Conservation (phyloP, 2,329 filamentous ascomycete genomes). For the Neofusicoccum kwambonambiense region DNA sequence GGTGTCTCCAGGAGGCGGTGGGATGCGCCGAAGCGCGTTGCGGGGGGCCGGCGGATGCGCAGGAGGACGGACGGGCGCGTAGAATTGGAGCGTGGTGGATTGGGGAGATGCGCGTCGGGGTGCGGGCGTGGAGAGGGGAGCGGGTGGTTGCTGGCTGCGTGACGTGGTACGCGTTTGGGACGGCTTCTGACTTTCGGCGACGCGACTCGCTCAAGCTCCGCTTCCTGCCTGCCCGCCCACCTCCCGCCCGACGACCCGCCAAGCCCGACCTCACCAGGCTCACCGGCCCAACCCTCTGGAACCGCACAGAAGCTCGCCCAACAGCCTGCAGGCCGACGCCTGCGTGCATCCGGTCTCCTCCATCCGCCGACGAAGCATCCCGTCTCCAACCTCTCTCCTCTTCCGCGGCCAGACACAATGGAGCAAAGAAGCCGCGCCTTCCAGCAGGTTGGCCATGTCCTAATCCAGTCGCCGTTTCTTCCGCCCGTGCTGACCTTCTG, state of each 20-base stretch:
- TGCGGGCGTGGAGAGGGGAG: neutral
- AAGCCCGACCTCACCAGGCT: neutral
- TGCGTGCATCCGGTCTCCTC: neutral
- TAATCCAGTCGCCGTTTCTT: neutral
- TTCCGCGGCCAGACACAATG: neutral
- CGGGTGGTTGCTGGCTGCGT: slow-evolving; percentile 9
- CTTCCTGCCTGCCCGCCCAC: neutral
- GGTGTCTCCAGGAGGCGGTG: slow-evolving; percentile 8
- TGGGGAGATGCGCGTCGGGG: slow-evolving; percentile 3
- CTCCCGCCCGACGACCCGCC: neutral
- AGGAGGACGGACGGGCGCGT: neutral
- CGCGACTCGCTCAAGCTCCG: slow-evolving; percentile 13
- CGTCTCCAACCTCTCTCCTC: neutral
- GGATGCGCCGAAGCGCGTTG: slow-evolving; percentile 17
- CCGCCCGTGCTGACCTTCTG: slow-evolving; percentile 23
- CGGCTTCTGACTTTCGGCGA: slow-evolving; percentile 15
- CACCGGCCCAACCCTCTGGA: neutral
- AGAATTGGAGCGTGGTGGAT: neutral
- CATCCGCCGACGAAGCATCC: neutral
- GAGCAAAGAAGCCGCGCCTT: slow-evolving; percentile 38
- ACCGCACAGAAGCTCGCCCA: neutral
- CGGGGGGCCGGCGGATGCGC: neutral
- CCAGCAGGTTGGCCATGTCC: slow-evolving; percentile 29
- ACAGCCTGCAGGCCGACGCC: neutral
- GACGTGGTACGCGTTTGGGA: slow-evolving; percentile 18